These are phyloP conservation scores for Plasmodium cynomolgi DNA, from an alignment of 169 alveolate genomes.

Conservation along the genomic window DNA sequence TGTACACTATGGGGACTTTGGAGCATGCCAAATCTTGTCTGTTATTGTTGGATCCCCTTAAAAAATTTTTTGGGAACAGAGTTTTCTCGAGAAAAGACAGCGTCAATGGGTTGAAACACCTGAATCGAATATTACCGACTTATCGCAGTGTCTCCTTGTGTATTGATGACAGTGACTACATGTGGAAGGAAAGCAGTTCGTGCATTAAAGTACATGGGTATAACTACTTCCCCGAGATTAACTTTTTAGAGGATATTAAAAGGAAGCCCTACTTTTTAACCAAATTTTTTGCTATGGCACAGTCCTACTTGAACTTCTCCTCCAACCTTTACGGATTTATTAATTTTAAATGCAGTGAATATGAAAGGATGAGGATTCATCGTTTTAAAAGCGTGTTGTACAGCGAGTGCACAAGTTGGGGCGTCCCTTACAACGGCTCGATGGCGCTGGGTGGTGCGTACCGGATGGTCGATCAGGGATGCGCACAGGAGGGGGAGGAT, in stretches of 20 bases:
- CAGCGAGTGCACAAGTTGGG: neutral
- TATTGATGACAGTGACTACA: constrained; percentile 70
- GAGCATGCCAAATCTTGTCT: constrained; percentile 87
- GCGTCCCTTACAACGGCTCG: neutral
- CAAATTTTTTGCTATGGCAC: constrained; percentile 68
- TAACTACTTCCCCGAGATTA: constrained; percentile 62
- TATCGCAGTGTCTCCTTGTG: constrained; percentile 66
- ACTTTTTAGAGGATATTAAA: constrained; percentile 61
- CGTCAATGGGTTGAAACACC: constrained; percentile 39
- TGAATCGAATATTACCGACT: constrained; percentile 44
- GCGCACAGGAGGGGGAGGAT: neutral
- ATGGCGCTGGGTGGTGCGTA: neutral
- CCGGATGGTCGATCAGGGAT: neutral
- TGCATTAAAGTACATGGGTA: constrained; percentile 70
- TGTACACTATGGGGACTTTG: constrained; percentile 89
- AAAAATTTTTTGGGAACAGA: constrained; percentile 77
- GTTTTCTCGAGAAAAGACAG: constrained; percentile 81
- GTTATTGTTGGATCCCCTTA: constrained; percentile 84
- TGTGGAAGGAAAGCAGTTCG: constrained; percentile 56
- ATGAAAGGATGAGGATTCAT: constrained; percentile 16
- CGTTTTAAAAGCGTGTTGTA: neutral
- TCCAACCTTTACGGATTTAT: constrained; percentile 40
- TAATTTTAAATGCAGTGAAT: constrained; percentile 66
- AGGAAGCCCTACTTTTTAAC: constrained; percentile 56
- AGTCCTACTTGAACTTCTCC: constrained; percentile 44